A percentile compares a stretch with the other conserved stretches of the same genome.
Conservation (phyloP, 1,284 basidiomycete genomes). For the Sanghuangporus baumii region DNA sequence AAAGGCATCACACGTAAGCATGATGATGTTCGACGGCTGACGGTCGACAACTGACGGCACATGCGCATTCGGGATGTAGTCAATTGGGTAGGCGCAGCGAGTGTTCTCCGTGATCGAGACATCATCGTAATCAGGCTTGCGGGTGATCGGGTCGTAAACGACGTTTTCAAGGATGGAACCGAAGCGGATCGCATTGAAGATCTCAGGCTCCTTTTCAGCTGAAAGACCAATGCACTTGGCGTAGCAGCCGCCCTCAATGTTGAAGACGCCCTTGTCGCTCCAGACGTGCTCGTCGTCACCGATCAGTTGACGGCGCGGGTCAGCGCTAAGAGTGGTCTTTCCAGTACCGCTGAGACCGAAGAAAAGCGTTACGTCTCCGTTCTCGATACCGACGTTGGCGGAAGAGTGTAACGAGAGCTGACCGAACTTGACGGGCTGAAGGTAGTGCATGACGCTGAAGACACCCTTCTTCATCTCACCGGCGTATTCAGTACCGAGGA, state of each 20-base stretch:
- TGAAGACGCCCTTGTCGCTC: constrained; percentile 98
- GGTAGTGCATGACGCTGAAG: constrained; percentile 99
- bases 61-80: constrained; percentile 93
- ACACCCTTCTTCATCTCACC: constrained; percentile 99
- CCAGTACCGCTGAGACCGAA: constrained; percentile 98
- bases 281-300: constrained; percentile 99
- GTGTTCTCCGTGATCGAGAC: constrained; percentile 98
- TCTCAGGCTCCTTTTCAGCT: constrained; percentile 96
- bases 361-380: constrained; percentile 95
- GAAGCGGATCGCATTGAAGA: constrained; percentile 92
- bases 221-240: constrained; percentile 98
- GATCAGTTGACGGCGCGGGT: constrained; percentile 86
- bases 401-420: constrained; percentile 99
- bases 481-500: constrained; percentile 98
- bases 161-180: constrained; percentile 99
- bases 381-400: constrained; percentile 89
- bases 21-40: constrained; percentile 95
- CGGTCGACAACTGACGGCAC: constrained; percentile 83
- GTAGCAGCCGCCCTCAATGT: constrained; percentile 99
- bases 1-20: constrained; percentile 97
- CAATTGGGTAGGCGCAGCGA: constrained; percentile 96
- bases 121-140: constrained; percentile 94
- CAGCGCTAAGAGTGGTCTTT: constrained; percentile 96
- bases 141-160: constrained; percentile 88
- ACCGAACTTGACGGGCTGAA: constrained; percentile 98